Evolutionary conservation across 768 basidiomycete species (phyloP).

Genomic region (Tylopilus sp.): DNA sequence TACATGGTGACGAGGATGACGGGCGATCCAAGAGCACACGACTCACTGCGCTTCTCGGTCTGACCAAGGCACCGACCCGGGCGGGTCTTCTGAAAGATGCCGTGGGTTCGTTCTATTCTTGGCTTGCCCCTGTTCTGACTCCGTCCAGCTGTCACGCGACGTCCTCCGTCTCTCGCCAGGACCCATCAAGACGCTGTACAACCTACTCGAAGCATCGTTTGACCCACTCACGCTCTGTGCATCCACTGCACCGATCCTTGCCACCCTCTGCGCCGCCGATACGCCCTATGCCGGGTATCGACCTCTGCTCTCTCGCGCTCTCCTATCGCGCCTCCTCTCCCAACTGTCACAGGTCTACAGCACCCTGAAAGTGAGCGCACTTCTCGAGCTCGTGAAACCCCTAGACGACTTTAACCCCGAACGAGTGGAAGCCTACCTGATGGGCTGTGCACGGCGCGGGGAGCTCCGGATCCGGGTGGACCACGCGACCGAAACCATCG

Average conservation of each 20-base stretch:
- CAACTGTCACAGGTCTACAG: constrained; percentile 93
- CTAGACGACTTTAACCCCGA: constrained; percentile 60
- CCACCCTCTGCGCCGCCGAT: constrained; percentile 43
- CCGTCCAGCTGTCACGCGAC: constrained; percentile 72
- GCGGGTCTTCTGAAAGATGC: constrained; percentile 85
- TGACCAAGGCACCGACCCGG: constrained; percentile 81
- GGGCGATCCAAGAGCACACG: constrained; percentile 68
- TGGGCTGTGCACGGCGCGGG: constrained; percentile 85
- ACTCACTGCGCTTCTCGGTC: constrained; percentile 80
- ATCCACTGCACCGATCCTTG: constrained; percentile 75
- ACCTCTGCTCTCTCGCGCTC: constrained; percentile 84
- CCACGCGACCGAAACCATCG: constrained; percentile 80
- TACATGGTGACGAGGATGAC: constrained; percentile 50
- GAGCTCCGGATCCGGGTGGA: constrained; percentile 86
- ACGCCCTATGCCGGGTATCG: constrained; percentile 75
- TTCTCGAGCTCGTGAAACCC: constrained; percentile 78
- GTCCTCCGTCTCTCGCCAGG: constrained; percentile 77
- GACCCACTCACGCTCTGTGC: constrained; percentile 86
- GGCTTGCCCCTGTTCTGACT: background rate
- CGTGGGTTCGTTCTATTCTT: constrained; percentile 42
- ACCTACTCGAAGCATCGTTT: constrained; percentile 87
- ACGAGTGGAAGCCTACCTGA: constrained; percentile 86
- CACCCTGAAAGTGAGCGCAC: constrained; percentile 72
- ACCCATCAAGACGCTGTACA: constrained; percentile 75
- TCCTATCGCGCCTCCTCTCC: constrained; percentile 85